Conservation (phyloP, 345 rosid species). For the Sisymbrium altissimum region DNA sequence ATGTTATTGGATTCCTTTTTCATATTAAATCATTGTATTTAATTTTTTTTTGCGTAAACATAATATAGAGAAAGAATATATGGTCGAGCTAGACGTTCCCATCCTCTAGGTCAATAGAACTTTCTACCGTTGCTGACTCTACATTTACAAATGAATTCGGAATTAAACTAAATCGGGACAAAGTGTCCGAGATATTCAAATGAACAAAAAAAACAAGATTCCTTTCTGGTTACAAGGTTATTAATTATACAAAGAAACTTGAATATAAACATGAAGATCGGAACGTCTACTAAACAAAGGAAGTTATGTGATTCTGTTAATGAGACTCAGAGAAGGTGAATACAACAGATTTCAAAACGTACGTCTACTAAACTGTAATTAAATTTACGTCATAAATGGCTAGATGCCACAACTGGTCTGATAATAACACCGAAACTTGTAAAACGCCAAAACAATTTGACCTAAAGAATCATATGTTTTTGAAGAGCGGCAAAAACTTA, state of each 20-base stretch:
- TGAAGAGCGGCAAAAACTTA: not conserved
- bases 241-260: not conserved
- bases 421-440: not conserved
- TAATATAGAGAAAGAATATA: not conserved
- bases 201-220: not conserved
- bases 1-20: slow-evolving; percentile 32
- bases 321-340: too few relatives aligned
- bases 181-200: not conserved
- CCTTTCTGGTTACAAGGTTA: not conserved
- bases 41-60: not conserved
- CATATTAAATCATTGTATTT: slow-evolving; percentile 13
- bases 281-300: too few relatives aligned
- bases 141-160: not conserved
- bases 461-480: not conserved
- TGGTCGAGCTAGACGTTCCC: not conserved
- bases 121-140: not conserved
- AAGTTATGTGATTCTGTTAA: too few relatives aligned
- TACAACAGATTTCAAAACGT: too few relatives aligned
- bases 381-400: too few relatives aligned
- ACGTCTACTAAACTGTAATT: too few relatives aligned
- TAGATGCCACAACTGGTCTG: not conserved
- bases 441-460: not conserved
- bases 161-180: not conserved
- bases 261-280: not conserved
- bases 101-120: not conserved